Evolutionary conservation across 176 grass and related monocot species (phyloP).

Genomic region (Elymus sibiricus): DNA sequence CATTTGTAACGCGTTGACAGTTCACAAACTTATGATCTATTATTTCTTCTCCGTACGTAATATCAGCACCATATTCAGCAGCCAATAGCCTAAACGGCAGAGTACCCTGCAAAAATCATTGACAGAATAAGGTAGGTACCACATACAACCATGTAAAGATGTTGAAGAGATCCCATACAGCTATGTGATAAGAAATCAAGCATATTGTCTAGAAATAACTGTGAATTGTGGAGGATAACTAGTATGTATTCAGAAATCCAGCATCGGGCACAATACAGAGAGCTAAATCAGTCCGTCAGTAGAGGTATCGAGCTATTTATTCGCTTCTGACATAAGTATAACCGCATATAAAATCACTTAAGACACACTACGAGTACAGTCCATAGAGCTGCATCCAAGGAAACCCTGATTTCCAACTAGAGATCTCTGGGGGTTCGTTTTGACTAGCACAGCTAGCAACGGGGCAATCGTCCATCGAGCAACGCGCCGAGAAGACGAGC

Average conservation of each 20-base stretch:
- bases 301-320: not conserved
- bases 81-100: slow-evolving; percentile 78
- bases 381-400: not conserved
- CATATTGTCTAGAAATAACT: not conserved
- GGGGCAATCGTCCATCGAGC: not conserved
- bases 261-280: not conserved
- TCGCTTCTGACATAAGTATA: not conserved
- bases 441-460: not conserved
- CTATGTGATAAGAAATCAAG: not conserved
- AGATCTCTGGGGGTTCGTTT: not conserved
- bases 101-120: slow-evolving; percentile 56
- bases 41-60: slow-evolving; percentile 96
- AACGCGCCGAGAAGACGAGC: not conserved
- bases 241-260: not conserved
- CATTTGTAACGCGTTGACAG: slow-evolving; percentile 77
- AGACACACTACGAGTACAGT: not conserved
- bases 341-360: not conserved
- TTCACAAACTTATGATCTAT: slow-evolving; percentile 92
- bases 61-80: slow-evolving; percentile 93
- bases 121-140: slow-evolving; percentile 26
- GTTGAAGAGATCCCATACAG: not conserved
- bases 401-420: not conserved
- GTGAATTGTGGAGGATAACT: not conserved
- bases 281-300: not conserved
- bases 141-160: not conserved